Evolutionary conservation across 1,139 yeast genomes (phyloP), one percentile per base, ranked within the genome.

Genomic region (Yamadazyma taylorii): DNA sequence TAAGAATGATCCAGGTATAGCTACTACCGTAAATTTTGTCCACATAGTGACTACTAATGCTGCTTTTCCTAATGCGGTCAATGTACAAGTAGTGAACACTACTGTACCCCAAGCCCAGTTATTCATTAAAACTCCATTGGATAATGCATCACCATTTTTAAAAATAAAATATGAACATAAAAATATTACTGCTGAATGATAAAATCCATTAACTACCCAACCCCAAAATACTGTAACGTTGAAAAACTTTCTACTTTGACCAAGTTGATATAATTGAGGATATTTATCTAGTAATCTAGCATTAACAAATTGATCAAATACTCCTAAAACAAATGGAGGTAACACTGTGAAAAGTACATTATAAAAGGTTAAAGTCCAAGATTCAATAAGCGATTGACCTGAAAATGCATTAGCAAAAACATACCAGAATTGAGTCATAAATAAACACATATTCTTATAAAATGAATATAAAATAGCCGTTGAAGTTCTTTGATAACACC

Each of bases 401-500:
- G 97, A 88, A 55, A 81, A 94, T 10, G 90, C 94, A 60, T 90
- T 92, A 41, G 81, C 75, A 58, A 92, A 92, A 21, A 90, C 97
- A 61, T 77, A 94, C 98, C 98, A 94, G 62, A 94, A 94, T 63
- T 94, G 98, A 3, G 97, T 88, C 96, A 92, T 87, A 63, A 90
- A 92, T 40, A 94, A 73, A 1, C 96, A 88, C 55, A 92, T 86
- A 55, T 94, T 94, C 65, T 94, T 94, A 77, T 94, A 94, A 52
- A 92, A 94, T 0, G 97, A 89, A 60, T 90, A 94, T 45, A 94
- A 71, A 46, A 92, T 92, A 1, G 97, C 97, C 51, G 84, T 82
- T 13, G 96, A 84, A 42, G 90, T 80, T 55, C 99, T 79, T 57
- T 89, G 97, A 59, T 94, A 94, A 31, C 96, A 86, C 99, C 99